Evolutionary conservation across 2,329 filamentous ascomycete genomes (phyloP).

Genomic region (Aspergillus niger): DNA sequence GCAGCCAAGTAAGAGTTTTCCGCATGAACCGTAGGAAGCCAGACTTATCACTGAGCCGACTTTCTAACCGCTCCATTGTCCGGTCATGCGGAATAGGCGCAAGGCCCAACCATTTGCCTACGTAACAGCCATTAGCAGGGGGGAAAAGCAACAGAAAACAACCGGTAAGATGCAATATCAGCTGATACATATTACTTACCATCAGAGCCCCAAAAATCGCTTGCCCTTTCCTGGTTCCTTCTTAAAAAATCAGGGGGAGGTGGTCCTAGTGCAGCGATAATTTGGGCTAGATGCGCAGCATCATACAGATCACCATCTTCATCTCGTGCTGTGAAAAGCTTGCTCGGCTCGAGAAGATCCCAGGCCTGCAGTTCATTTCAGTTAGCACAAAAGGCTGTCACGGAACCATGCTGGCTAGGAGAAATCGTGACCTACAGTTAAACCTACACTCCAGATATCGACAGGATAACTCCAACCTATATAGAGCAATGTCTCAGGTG

Average conservation of each 20-base stretch:
- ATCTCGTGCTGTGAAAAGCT: slow-evolving; percentile 46
- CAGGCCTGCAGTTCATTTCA: slow-evolving; percentile 39
- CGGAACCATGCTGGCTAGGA: slow-evolving; percentile 1
- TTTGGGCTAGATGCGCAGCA: slow-evolving; percentile 48
- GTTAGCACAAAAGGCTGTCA: neutral
- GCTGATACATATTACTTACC: slow-evolving; percentile 27
- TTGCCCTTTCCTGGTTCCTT: slow-evolving; percentile 27
- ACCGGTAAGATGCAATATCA: neutral
- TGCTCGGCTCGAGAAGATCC: slow-evolving; percentile 48
- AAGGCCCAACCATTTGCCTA: slow-evolving; percentile 32
- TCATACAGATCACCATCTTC: slow-evolving; percentile 40
- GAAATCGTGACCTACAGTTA: slow-evolving; percentile 29
- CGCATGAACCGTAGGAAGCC: slow-evolving; percentile 39
- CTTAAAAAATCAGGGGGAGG: slow-evolving; percentile 42
- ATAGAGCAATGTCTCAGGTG: slow-evolving; percentile 35
- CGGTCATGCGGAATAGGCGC: slow-evolving; percentile 30
- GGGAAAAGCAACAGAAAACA: neutral
- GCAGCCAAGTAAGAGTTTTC: slow-evolving; percentile 40
- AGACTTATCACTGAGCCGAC: slow-evolving; percentile 22
- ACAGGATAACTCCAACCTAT: slow-evolving; percentile 34
- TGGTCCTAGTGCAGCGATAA: slow-evolving; percentile 46
- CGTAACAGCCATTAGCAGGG: neutral
- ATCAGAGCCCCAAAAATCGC: slow-evolving; percentile 40
- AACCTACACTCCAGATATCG: slow-evolving; percentile 38
- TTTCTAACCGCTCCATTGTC: slow-evolving; percentile 25